Conservation (phyloP, 306 rosid species). For the Citrullus colocynthis region DNA sequence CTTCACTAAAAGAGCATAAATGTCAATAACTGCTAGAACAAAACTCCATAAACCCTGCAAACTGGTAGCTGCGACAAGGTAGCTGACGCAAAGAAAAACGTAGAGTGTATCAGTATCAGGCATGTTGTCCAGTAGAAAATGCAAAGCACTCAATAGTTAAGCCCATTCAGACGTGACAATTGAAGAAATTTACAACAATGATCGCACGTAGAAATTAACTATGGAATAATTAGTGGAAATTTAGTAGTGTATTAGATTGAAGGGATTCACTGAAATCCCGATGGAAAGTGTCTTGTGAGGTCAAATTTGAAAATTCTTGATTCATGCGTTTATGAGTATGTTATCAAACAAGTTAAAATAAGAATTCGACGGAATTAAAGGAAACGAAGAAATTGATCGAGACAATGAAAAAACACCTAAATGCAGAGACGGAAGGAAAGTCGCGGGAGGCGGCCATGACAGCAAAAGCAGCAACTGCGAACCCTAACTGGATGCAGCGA, state of each 20-base stretch:
- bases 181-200: background rate
- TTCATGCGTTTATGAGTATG: background rate
- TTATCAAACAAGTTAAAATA: background rate
- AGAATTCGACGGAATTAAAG: background rate
- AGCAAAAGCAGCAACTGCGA: slow-evolving; percentile 54
- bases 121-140: background rate
- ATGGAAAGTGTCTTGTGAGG: background rate
- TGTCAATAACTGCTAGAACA: slow-evolving; percentile 51
- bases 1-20: slow-evolving; percentile 67
- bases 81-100: slow-evolving; percentile 32
- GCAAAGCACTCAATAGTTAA: background rate
- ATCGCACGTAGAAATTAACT: background rate
- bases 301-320: background rate
- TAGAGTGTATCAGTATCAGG: background rate
- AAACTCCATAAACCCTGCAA: slow-evolving; percentile 73
- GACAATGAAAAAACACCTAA: slow-evolving; percentile 31
- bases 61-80: slow-evolving; percentile 75
- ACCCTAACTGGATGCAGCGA: slow-evolving; percentile 50
- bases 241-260: background rate
- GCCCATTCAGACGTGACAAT: background rate
- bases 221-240: background rate
- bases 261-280: background rate
- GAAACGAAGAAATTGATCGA: background rate
- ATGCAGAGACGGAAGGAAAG: slow-evolving; percentile 85
- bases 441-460: slow-evolving; percentile 75